Evolutionary conservation across 164 flowering plant species (phyloP), one percentile per base, ranked within the genome.

Genomic region (Berberis vulgaris): DNA sequence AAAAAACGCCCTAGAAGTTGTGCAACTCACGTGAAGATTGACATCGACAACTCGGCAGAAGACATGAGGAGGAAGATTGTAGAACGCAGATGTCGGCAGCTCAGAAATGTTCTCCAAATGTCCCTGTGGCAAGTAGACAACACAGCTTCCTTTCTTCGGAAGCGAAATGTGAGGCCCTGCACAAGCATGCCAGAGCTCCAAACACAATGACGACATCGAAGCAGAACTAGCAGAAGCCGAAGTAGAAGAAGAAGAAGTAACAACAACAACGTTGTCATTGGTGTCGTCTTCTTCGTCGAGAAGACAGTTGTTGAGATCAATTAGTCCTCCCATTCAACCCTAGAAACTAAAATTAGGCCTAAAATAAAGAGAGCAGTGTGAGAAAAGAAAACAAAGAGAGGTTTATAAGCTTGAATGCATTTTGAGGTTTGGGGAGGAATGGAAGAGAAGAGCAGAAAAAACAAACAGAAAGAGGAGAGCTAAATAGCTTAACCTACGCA

Each of bases 151-250:
- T 65, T 83, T 91, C 84, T 75, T 85, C 3, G 99, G 99, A 66
- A 89, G 70, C 6, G 92, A 87, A 55, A 85, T 87, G 57, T 82
- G 72, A 3, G 96, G 94, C 2, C 99, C 97, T 2, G 97, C 97
- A 68, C 99, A 95, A 3, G 97, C 99, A 66, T 89, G 96, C 97
- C 97, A 91, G 1, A 89, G 87, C 88, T 95, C 99, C 84, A 91
- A 71, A 71, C 93, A 91, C 54, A 90, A n/a, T 8, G 11, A 2
- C 44, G 7, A 13, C 6, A 41, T 6, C 2, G 58, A 55, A 4
- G 41, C 41, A 55, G 3, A 49, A 41, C 52, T 26, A 40, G 83
- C 61, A 42, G 77, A 49, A n/a, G 66, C 9, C 8, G 73, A 61
- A 50, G 70, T 62, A 58, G 69, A 65, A 9, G 71, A 57, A 11